These are phyloP conservation scores for Leccinum variabile DNA, from an alignment of 1,284 basidiomycete genomes.

Conservation along the genomic window DNA sequence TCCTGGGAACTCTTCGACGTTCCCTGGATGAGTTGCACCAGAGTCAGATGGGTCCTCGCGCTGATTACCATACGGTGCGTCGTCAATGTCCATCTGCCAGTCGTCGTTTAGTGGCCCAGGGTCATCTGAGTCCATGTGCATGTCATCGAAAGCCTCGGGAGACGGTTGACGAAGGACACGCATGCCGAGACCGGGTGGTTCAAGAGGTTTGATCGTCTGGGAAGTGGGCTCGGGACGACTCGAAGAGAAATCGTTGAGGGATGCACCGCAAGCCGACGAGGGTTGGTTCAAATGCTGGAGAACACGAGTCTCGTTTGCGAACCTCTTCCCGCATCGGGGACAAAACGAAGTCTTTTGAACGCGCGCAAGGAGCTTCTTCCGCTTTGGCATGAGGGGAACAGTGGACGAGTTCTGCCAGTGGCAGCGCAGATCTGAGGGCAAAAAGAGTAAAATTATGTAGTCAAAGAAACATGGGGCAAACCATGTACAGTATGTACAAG, in stretches of 20 bases:
- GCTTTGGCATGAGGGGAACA: conserved; percentile 3
- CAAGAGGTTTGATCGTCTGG: not conserved
- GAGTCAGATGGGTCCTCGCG: not conserved
- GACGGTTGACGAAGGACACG: not conserved
- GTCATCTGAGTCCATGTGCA: not conserved
- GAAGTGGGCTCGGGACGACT: not conserved
- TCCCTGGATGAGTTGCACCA: not conserved
- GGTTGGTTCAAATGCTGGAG: conserved; percentile 11
- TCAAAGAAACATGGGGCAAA: not conserved
- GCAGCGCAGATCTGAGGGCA: not conserved
- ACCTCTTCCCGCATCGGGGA: conserved; percentile 1
- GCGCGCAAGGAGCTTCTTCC: not conserved
- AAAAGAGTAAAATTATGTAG: not conserved
- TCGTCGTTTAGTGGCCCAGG: not conserved
- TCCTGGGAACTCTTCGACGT: not conserved
- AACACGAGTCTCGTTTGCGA: not conserved
- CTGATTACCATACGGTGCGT: not conserved
- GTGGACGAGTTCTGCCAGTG: not conserved
- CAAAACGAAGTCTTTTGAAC: conserved; percentile 2
- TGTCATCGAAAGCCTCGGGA: not conserved
- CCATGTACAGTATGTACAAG: too few relatives aligned
- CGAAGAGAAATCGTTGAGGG: not conserved
- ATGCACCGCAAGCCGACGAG: not conserved
- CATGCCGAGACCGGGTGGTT: too few relatives aligned
- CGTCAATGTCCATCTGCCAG: not conserved